phyloP scores from a whole-genome alignment of 202 grass and related monocot genomes.

The Eragrostis tef region DNA sequence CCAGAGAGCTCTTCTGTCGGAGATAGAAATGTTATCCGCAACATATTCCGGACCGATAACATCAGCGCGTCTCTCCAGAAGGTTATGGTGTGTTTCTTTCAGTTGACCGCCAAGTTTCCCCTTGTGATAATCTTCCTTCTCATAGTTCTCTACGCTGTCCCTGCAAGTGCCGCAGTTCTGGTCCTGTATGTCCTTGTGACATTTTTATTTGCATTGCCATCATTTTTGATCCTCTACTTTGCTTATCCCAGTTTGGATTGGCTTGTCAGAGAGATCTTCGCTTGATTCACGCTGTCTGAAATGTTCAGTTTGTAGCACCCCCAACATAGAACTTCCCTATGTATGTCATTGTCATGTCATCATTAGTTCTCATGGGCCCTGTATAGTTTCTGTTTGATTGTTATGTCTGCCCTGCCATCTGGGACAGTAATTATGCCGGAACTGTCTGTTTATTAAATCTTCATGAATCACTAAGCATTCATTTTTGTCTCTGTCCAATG shows the following conservation, averaged over 20 bases:
- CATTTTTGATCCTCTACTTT: constrained; percentile 91
- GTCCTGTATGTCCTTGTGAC: constrained; percentile 75
- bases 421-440: constrained; percentile 15
- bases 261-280: constrained; percentile 84
- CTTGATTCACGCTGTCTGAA: constrained; percentile 43
- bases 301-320: constrained; percentile 23
- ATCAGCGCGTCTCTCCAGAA: constrained; percentile 66
- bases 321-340: not conserved
- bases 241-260: constrained; percentile 89
- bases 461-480: not conserved
- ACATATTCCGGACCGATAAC: constrained; percentile 54
- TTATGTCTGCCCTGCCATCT: not conserved
- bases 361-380: not conserved
- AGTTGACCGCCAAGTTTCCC: constrained; percentile 84
- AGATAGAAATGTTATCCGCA: constrained; percentile 22
- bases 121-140: constrained; percentile 90
- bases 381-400: constrained; percentile 14
- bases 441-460: constrained; percentile 9
- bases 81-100: constrained; percentile 64
- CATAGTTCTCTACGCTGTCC: constrained; percentile 85
- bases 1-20: constrained; percentile 35
- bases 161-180: constrained; percentile 74
- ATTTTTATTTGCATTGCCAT: constrained; percentile 88
- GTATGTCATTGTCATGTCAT: not conserved
- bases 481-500: not conserved